Conservation (phyloP, 805 yeast genomes). For the Scheffersomyces coipomensis region DNA sequence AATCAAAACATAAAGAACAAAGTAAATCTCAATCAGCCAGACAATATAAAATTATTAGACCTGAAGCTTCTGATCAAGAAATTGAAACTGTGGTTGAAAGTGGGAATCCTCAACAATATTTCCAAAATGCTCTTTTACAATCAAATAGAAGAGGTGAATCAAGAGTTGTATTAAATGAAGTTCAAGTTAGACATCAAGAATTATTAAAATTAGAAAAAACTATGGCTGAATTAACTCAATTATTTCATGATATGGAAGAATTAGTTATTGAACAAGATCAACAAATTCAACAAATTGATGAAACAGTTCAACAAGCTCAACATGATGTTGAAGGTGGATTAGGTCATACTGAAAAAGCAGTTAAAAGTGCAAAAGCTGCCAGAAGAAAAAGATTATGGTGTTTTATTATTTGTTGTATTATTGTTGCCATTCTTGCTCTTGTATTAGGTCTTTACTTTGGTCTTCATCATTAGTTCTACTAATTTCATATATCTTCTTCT, state of each 20-base stretch:
- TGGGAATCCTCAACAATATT: constrained; percentile 83
- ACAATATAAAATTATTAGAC: constrained; percentile 87
- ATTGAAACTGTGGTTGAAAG: constrained; percentile 84
- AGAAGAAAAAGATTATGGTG: constrained; percentile 92
- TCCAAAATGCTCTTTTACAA: constrained; percentile 86
- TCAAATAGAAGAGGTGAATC: constrained; percentile 94
- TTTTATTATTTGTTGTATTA: constrained; percentile 57
- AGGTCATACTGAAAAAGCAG: constrained; percentile 90
- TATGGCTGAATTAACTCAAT: constrained; percentile 91
- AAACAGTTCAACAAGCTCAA: constrained; percentile 80
- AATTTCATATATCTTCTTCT: too few relatives aligned
- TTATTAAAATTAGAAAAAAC: constrained; percentile 91
- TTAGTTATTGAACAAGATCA: constrained; percentile 94
- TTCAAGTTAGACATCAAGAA: constrained; percentile 93
- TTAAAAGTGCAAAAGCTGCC: constrained; percentile 81
- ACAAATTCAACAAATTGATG: constrained; percentile 77
- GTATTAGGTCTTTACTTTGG: constrained; percentile 65
- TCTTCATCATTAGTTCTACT: background rate
- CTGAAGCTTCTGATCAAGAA: constrained; percentile 80
- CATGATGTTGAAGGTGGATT: constrained; percentile 91
- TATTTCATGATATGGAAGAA: constrained; percentile 95
- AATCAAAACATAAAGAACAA: constrained; percentile 80
- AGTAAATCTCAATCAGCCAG: constrained; percentile 87
- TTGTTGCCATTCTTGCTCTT: constrained; percentile 63
- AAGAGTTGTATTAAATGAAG: constrained; percentile 90